phyloP scores from a whole-genome alignment of 306 rosid species.

The Vigna trinervia region DNA sequence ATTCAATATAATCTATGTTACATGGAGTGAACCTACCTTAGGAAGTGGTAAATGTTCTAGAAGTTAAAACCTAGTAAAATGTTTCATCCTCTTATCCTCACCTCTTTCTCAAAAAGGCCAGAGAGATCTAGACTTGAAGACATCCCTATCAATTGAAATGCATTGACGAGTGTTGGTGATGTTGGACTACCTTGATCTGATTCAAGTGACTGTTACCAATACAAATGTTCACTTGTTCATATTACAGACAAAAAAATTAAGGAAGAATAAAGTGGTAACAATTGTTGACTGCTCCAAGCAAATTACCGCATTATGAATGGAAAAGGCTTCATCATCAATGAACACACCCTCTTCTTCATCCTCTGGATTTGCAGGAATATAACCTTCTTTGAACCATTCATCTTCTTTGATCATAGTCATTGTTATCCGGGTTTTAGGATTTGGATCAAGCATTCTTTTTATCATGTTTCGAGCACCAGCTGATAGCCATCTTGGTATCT shows the following conservation, averaged over 20 bases:
- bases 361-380: conserved; percentile 56
- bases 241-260: neutral
- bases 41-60: neutral
- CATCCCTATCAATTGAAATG: conserved; percentile 94
- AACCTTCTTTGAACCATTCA: conserved; percentile 76
- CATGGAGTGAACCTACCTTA: conserved; percentile 11
- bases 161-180: conserved; percentile 69
- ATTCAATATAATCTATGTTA: neutral
- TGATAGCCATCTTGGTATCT: conserved; percentile 75
- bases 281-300: neutral
- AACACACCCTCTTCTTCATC: conserved; percentile 67
- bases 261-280: neutral
- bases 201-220: conserved; percentile 58
- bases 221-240: conserved; percentile 1
- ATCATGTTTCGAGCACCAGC: conserved; percentile 68
- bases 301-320: conserved; percentile 61
- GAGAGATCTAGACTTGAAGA: conserved; percentile 86
- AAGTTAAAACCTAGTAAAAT: neutral
- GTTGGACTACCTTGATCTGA: conserved; percentile 54
- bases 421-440: conserved; percentile 69
- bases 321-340: conserved; percentile 61
- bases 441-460: conserved; percentile 80
- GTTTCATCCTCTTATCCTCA: conserved; percentile 37
- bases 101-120: conserved; percentile 96
- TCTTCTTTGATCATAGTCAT: conserved; percentile 71